These are phyloP conservation scores for Paecilomyces niveus DNA, from an alignment of 2,329 filamentous ascomycete genomes.

Conservation along the genomic window DNA sequence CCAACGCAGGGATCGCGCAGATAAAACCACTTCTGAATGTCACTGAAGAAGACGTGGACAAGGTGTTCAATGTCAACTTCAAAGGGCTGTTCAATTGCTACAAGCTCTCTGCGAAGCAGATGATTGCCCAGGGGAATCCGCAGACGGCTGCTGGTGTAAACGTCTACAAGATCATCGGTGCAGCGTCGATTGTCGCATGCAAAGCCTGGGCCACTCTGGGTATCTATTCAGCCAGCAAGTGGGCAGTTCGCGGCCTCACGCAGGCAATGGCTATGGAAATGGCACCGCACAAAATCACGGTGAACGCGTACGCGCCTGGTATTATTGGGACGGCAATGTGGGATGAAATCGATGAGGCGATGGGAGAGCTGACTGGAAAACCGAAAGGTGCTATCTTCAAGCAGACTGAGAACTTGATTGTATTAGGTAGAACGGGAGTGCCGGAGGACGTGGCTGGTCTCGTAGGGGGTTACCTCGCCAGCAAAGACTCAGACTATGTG, in stretches of 20 bases:
- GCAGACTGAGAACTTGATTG: slow-evolving; percentile 48
- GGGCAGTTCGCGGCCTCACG: slow-evolving; percentile 59
- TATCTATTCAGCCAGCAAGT: slow-evolving; percentile 60
- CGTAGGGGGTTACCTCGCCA: slow-evolving; percentile 53
- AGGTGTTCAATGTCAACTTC: slow-evolving; percentile 60
- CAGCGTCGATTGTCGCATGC: slow-evolving; percentile 52
- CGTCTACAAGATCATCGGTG: slow-evolving; percentile 46
- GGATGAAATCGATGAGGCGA: slow-evolving; percentile 58
- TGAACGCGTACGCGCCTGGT: slow-evolving; percentile 61
- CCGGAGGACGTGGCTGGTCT: slow-evolving; percentile 57
- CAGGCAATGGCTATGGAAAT: slow-evolving; percentile 62
- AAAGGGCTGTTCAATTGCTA: slow-evolving; percentile 61
- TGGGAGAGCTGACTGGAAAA: slow-evolving; percentile 46
- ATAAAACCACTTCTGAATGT: slow-evolving; percentile 51
- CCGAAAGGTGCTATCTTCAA: slow-evolving; percentile 49
- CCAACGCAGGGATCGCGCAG: slow-evolving; percentile 57
- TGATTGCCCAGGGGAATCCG: slow-evolving; percentile 53
- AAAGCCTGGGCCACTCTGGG: slow-evolving; percentile 53
- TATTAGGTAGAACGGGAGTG: slow-evolving; percentile 50
- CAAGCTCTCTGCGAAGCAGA: slow-evolving; percentile 54
- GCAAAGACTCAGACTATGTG: slow-evolving; percentile 55
- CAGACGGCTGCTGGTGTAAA: slow-evolving; percentile 15
- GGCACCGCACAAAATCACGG: slow-evolving; percentile 57
- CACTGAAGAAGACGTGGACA: slow-evolving; percentile 49
- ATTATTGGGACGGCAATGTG: slow-evolving; percentile 64